These are phyloP conservation scores for Trichoderma arundinaceum DNA, from an alignment of 2,329 filamentous ascomycete species.

Conservation along the genomic window DNA sequence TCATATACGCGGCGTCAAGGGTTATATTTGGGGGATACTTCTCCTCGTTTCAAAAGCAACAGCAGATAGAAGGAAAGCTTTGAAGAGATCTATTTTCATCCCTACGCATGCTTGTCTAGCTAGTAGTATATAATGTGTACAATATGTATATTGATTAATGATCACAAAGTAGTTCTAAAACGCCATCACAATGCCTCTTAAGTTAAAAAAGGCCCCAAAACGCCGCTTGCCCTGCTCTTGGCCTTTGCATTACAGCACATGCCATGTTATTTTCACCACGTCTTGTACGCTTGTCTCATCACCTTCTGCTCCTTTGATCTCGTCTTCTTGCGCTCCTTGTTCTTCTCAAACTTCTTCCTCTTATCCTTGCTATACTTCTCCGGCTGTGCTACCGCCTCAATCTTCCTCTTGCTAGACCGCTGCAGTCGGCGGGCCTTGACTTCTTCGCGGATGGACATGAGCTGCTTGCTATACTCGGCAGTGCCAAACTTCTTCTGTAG, in stretches of 20 bases:
- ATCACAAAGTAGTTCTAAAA: neutral
- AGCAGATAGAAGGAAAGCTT: neutral
- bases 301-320: conserved; percentile 75
- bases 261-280: conserved; percentile 40
- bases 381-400: conserved; percentile 83
- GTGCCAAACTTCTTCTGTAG: conserved; percentile 86
- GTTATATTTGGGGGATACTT: neutral
- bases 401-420: conserved; percentile 82
- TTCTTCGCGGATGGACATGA: conserved; percentile 73
- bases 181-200: conserved; percentile 26
- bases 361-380: conserved; percentile 80
- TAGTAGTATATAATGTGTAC: conserved; percentile 13
- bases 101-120: conserved; percentile 19
- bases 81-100: neutral
- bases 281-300: conserved; percentile 72
- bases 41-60: neutral
- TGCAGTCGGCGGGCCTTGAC: conserved; percentile 75
- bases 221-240: conserved; percentile 30
- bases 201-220: conserved; percentile 30
- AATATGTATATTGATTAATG: conserved; percentile 1
- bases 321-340: conserved; percentile 82
- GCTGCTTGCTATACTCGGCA: conserved; percentile 73
- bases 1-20: conserved; percentile 26
- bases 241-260: neutral
- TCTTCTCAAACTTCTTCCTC: conserved; percentile 81